Evolutionary conservation across 768 basidiomycete genomes (phyloP).

Genomic region (Suillus luteus): DNA sequence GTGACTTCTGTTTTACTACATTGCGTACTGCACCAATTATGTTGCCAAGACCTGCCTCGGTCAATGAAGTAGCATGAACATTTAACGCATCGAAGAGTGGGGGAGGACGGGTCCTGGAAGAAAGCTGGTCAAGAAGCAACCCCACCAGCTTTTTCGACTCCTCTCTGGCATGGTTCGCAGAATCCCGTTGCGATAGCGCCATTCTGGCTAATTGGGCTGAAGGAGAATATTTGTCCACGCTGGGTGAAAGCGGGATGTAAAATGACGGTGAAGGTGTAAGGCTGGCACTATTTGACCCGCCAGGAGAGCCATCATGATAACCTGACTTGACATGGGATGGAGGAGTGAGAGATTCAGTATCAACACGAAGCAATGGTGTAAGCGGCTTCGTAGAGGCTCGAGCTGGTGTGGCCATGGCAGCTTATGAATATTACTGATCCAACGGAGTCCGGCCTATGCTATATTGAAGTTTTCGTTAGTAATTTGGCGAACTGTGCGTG

Average conservation of each 20-base stretch:
- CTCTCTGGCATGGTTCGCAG: conserved; percentile 42
- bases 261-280: conserved; percentile 30
- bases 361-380: conserved; percentile 15
- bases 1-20: conserved; percentile 39
- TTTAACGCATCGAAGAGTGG: conserved; percentile 48
- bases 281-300: conserved; percentile 8
- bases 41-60: conserved; percentile 40
- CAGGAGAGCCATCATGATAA: conserved; percentile 5
- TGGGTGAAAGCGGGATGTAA: conserved; percentile 29
- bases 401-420: conserved; percentile 1
- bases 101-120: conserved; percentile 55
- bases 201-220: conserved; percentile 21
- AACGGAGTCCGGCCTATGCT: neutral
- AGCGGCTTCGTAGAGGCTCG: conserved; percentile 8
- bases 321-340: conserved; percentile 1
- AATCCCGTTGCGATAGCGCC: conserved; percentile 30
- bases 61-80: conserved; percentile 25
- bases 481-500: neutral
- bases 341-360: conserved; percentile 13
- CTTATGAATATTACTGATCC: neutral
- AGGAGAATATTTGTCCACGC: conserved; percentile 27
- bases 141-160: conserved; percentile 73
- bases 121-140: conserved; percentile 65
- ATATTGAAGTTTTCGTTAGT: neutral
- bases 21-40: conserved; percentile 49